Percentiles rank a stretch among this genome's conserved stretches.
These are phyloP conservation scores for Echium plantagineum DNA, from an alignment of 257 asterid genomes.

Conservation along the genomic window DNA sequence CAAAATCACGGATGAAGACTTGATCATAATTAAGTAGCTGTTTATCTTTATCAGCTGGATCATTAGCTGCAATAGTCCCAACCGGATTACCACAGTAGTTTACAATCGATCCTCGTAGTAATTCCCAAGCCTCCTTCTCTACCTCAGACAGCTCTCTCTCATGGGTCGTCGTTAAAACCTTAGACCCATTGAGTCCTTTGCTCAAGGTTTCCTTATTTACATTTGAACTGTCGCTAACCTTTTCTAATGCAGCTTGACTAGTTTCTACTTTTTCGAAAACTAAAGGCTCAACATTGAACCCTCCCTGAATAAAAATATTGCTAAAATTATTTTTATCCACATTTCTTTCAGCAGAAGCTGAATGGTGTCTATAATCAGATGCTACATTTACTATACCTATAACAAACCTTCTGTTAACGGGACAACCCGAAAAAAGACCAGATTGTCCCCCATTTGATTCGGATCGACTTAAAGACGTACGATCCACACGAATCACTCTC, in stretches of 20 bases:
- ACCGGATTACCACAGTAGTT: conserved; percentile 60
- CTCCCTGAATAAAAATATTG: conserved; percentile 53
- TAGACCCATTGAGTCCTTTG: conserved; percentile 14
- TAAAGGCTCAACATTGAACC: conserved; percentile 48
- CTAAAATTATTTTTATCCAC: conserved; percentile 38
- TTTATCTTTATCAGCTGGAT: conserved; percentile 55
- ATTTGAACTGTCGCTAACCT: conserved; percentile 14
- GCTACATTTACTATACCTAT: conserved; percentile 42
- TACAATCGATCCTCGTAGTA: conserved; percentile 53
- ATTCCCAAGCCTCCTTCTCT: conserved; percentile 66
- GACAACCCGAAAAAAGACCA: conserved; percentile 26
- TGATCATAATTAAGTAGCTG: conserved; percentile 62
- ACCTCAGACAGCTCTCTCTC: conserved; percentile 34
- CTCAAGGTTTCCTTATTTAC: conserved; percentile 17
- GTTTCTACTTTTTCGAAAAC: conserved; percentile 31
- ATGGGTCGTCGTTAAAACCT: conserved; percentile 18
- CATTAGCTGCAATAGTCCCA: conserved; percentile 71
- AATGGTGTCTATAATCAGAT: conserved; percentile 47
- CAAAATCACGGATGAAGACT: conserved; percentile 72
- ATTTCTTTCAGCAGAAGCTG: conserved; percentile 44
- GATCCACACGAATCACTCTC: conserved; percentile 25
- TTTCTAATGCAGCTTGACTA: conserved; percentile 14
- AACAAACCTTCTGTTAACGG: conserved; percentile 15
- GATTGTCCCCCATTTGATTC: conserved; percentile 45
- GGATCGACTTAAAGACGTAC: conserved; percentile 36